Conservation (phyloP, 1,139 yeast species). For the Saccharomyces hybrid region DNA sequence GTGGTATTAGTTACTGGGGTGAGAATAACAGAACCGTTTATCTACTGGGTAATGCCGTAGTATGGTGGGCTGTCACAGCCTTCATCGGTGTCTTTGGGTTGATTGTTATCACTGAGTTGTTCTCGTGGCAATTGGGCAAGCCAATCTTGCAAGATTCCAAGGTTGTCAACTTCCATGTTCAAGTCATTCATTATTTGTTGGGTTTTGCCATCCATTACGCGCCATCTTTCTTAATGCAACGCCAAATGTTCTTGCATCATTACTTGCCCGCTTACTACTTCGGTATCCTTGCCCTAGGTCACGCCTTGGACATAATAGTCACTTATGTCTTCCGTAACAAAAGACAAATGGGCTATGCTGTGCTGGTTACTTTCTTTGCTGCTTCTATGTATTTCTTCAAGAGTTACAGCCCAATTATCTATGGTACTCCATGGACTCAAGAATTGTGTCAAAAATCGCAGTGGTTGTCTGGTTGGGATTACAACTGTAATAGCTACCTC, state of each 20-base stretch:
- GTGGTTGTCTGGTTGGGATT: constrained; percentile 71
- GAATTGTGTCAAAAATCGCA: constrained; percentile 54
- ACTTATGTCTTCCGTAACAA: constrained; percentile 38
- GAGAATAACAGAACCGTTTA: constrained; percentile 71
- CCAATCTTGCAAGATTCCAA: constrained; percentile 44
- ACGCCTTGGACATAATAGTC: constrained; percentile 62
- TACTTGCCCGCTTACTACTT: constrained; percentile 87
- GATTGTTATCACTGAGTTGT: constrained; percentile 46
- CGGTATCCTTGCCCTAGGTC: constrained; percentile 78
- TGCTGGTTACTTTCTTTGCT: constrained; percentile 45
- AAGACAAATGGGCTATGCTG: constrained; percentile 38
- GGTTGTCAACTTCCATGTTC: constrained; percentile 63
- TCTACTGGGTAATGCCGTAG: constrained; percentile 79
- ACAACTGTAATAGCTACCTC: constrained; percentile 54
- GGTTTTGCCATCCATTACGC: constrained; percentile 83
- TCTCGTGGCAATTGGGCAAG: constrained; percentile 71
- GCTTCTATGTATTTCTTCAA: constrained; percentile 50
- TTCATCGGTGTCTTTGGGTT: constrained; percentile 48
- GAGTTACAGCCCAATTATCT: constrained; percentile 63
- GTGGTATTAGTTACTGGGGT: constrained; percentile 96
- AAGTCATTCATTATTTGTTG: constrained; percentile 55
- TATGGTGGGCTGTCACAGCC: constrained; percentile 81
- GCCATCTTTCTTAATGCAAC: constrained; percentile 88
- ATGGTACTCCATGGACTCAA: constrained; percentile 76
- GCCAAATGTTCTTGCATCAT: constrained; percentile 89